Evolutionary conservation across 768 basidiomycete species (phyloP).

Genomic region (Candolleomyces aberdarensis): DNA sequence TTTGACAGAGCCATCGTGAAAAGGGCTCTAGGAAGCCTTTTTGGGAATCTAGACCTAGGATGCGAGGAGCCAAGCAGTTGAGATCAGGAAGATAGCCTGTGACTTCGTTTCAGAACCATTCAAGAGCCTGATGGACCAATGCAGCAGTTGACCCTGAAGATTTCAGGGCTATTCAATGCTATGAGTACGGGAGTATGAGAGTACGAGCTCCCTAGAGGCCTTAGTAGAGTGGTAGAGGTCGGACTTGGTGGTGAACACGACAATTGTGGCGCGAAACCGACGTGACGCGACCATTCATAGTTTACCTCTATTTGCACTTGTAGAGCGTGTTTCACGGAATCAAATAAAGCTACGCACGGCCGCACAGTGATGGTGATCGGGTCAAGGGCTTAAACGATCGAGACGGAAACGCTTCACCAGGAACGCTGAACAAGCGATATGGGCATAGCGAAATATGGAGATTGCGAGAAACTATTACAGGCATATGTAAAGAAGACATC

Average conservation of each 20-base stretch:
- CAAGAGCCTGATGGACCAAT: too few relatives aligned
- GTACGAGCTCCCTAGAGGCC: too few relatives aligned
- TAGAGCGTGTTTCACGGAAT: neutral
- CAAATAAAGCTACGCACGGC: too few relatives aligned
- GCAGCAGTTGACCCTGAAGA: too few relatives aligned
- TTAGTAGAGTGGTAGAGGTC: neutral
- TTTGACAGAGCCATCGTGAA: slow-evolving; percentile 31
- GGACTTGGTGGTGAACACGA: neutral
- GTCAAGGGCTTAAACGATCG: too few relatives aligned
- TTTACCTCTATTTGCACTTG: neutral
- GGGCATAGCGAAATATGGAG: neutral
- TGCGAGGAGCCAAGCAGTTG: neutral
- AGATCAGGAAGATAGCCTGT: too few relatives aligned
- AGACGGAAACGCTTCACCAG: too few relatives aligned
- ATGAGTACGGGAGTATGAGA: too few relatives aligned
- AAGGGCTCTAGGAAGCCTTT: neutral
- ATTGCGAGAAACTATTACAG: neutral
- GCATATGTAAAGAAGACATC: neutral
- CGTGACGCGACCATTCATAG: neutral
- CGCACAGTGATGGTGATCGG: too few relatives aligned
- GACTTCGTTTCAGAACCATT: too few relatives aligned
- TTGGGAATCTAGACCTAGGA: neutral
- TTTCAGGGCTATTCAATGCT: too few relatives aligned
- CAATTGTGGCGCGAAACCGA: neutral
- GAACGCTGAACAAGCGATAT: too few relatives aligned